Base-by-base conservation (phyloP, 371 early-diverging fungal genomes). In the Syncephalastrum monosporum region DNA sequence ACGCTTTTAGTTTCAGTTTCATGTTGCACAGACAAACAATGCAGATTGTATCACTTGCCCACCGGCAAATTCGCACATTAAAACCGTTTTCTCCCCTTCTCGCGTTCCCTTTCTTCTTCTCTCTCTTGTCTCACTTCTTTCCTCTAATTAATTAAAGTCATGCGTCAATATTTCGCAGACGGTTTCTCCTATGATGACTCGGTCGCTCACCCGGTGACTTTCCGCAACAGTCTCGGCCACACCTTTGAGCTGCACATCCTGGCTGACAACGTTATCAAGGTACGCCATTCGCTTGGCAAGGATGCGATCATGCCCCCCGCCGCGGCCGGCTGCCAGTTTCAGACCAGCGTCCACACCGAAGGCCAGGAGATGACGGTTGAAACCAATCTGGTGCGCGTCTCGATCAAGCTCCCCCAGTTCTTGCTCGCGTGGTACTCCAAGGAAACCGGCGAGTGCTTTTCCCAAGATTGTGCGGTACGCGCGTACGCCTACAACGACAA, bases 381-480 rank as follows among this genome's bases (percentile, higher is more conserved):
- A 38, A 63, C 73, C 8, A 27, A 54, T 15, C 12, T 24, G 5
- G 5, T 69, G 3, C 68, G 65, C 21, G 56, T 70, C 27, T 59
- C 47, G 12, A 44, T 67, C 1, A 47, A 55, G 10, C 64, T 61
- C 19, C 38, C 60, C 3, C 51, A 53, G 49, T 51, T 66, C 10
- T 45, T 47, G 4, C 45, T 65, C 12, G 59, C 55, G 3, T 71
- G 72, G 70, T 68, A 54, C 24, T 52, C 57, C 24, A 16, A 47
- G 5, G 62, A 63, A n/a, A 42, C 29, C 13, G 50, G 56, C 27
- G 46, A 19, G n/a, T 71, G 73, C 5, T 79, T 84, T 60, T 68
- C 81, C 1, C 72, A 82, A 45, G 85, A 86, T 50, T 62, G 84
- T 3, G 57, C 76, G 0, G 70, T 69, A 48, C 67, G 85, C n/a